Evolutionary conservation across 257 asterid species (phyloP), one percentile per base, ranked within the genome.

Genomic region (Forsythia suspensa): DNA sequence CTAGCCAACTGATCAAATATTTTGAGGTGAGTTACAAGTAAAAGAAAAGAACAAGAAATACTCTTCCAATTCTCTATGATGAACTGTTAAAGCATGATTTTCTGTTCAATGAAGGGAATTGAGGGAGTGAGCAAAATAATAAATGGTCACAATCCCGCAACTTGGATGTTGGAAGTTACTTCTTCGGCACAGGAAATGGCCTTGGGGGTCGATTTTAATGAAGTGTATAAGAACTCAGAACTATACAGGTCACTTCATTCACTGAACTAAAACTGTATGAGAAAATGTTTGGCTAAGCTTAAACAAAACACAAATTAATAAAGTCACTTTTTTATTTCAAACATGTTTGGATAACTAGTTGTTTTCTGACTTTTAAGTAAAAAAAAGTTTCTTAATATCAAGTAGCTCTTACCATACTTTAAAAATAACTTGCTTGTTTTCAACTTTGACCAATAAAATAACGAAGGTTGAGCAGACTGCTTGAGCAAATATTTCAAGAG

Each of bases 131-230:
- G 73, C 29, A 88, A 84, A 82, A 89, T 89, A 77, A 84, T 36
- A 55, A 89, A 86, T 6, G 89, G 91, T 20, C 82, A 89, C 52
- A 89, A 91, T 82, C 96, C 96, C 12, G 92, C 96, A 77, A 88
- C 94, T n/a, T 91, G 94, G 96, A 91, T 91, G 94, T 78, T 89
- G 59, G 96, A 91, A 82, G 88, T 84, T 57, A 84, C 92, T 42
- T 67, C 89, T 63, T 73, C 88, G 6, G 76, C 89, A 5, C 85
- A 85, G 71, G 91, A 87, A 72, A 75, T 74, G 83, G 73, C 83
- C 37, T 75, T 84, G 73, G 94, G 91, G 0, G 41, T 85, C 0
- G 87, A 88, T 84, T 88, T 90, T 52, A 75, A 83, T 24, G 82
- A 85, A 12, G 61, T 72, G 10, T 90, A 90, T 76, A 88, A 79